phyloP scores from a whole-genome alignment of 2,329 filamentous ascomycete genomes.

The Coleophoma cylindrospora region DNA sequence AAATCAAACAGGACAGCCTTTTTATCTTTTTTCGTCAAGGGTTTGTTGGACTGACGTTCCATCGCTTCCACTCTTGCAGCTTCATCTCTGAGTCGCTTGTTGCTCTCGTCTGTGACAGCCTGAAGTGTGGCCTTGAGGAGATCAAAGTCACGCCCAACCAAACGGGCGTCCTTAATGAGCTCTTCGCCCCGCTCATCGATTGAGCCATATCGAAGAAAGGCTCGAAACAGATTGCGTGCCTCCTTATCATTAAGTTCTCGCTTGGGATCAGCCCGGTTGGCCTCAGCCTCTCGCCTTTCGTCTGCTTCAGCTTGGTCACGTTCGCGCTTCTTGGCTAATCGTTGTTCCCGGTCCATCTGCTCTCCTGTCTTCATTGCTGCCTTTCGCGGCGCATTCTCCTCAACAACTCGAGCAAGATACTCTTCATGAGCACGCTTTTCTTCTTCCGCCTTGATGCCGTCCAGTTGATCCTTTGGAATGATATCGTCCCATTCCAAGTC shows the following conservation, averaged over 20 bases:
- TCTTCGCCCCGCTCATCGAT: constrained; percentile 86
- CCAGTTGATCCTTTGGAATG: constrained; percentile 89
- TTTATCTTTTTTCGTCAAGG: constrained; percentile 91
- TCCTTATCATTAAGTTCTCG: constrained; percentile 92
- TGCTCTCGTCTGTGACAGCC: constrained; percentile 62
- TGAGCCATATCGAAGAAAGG: constrained; percentile 86
- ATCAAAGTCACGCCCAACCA: constrained; percentile 76
- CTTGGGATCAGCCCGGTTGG: constrained; percentile 73
- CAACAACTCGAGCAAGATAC: constrained; percentile 75
- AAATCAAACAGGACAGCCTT: constrained; percentile 97
- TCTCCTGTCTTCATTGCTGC: constrained; percentile 53
- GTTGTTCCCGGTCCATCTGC: constrained; percentile 59
- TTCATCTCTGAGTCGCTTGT: constrained; percentile 73
- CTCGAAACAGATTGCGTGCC: constrained; percentile 83
- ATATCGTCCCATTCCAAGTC: constrained; percentile 98
- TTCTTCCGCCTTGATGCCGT: constrained; percentile 84
- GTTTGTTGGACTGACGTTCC: constrained; percentile 70
- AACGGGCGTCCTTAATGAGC: constrained; percentile 79
- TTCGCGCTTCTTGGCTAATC: constrained; percentile 61
- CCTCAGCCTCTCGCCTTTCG: constrained; percentile 63
- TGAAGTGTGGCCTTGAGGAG: constrained; percentile 70
- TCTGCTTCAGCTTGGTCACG: constrained; percentile 59
- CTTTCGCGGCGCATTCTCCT: constrained; percentile 79
- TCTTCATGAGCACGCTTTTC: constrained; percentile 78
- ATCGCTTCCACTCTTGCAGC: constrained; percentile 53